Percentiles rank a stretch among this genome's conserved stretches.
Evolutionary conservation across 2,329 filamentous ascomycete genomes (phyloP).

Genomic region (Colletotrichum chlorophyti): DNA sequence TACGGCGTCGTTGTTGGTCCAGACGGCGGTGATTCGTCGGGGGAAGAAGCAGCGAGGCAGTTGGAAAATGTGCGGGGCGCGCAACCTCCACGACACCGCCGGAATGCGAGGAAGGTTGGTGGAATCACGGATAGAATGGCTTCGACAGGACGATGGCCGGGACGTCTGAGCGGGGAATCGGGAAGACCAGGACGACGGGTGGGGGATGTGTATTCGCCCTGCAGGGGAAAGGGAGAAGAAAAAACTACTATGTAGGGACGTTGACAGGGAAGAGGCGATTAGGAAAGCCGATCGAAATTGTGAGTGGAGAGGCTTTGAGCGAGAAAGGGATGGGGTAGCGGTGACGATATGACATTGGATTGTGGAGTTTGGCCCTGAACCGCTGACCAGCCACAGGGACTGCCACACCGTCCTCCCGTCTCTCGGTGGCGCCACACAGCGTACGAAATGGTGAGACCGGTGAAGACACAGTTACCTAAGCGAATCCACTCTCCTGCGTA

Average conservation of each 20-base stretch:
- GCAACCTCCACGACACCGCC: neutral
- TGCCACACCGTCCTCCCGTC: too few relatives aligned
- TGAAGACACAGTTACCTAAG: too few relatives aligned
- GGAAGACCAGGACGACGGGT: conserved; percentile 3
- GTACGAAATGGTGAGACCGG: too few relatives aligned
- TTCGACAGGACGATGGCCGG: neutral
- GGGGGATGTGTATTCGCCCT: neutral
- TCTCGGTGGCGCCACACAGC: too few relatives aligned
- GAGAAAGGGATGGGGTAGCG: neutral
- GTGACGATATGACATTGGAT: too few relatives aligned
- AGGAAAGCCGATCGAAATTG: too few relatives aligned
- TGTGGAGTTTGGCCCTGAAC: too few relatives aligned
- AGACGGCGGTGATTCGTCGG: conserved; percentile 14
- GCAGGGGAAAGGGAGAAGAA: neutral
- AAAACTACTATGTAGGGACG: neutral
- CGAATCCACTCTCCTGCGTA: too few relatives aligned
- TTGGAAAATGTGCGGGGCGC: conserved; percentile 2
- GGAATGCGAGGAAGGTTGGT: neutral
- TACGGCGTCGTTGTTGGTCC: neutral
- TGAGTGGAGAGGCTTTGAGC: neutral
- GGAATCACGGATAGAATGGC: neutral
- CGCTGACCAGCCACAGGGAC: too few relatives aligned
- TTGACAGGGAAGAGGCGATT: neutral
- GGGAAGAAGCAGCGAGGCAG: conserved; percentile 9
- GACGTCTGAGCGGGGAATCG: neutral